Conservation (phyloP, 768 basidiomycete species). For the Tylopilus felleus region DNA sequence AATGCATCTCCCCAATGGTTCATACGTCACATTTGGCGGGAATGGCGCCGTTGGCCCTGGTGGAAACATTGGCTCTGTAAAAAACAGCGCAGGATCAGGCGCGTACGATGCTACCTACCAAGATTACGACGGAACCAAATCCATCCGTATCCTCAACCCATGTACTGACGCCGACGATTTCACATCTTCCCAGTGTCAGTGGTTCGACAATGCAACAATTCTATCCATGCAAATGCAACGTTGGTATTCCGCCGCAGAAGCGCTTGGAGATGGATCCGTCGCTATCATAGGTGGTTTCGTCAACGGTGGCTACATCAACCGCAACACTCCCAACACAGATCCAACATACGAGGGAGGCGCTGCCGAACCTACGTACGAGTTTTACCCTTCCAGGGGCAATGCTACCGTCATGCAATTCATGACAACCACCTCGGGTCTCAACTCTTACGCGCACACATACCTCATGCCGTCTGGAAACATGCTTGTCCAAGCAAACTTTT, state of each 20-base stretch:
- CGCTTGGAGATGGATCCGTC: conserved; percentile 72
- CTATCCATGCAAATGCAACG: conserved; percentile 66
- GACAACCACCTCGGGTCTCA: conserved; percentile 68
- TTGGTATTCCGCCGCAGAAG: conserved; percentile 78
- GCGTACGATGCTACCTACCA: conserved; percentile 64
- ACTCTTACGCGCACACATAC: conserved; percentile 72
- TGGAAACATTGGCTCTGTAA: conserved; percentile 53
- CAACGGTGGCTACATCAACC: conserved; percentile 76
- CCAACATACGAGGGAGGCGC: conserved; percentile 62
- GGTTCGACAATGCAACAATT: conserved; percentile 64
- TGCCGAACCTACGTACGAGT: conserved; percentile 81
- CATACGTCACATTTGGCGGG: conserved; percentile 72
- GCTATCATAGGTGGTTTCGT: conserved; percentile 80
- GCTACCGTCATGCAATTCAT: conserved; percentile 64
- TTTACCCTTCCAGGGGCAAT: conserved; percentile 62
- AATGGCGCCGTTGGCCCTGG: conserved; percentile 70
- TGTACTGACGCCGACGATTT: conserved; percentile 54
- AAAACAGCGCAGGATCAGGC: conserved; percentile 44
- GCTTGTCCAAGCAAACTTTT: conserved; percentile 77
- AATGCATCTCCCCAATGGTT: conserved; percentile 78
- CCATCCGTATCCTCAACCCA: conserved; percentile 80
- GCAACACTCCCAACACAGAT: conserved; percentile 67
- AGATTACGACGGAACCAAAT: conserved; percentile 75
- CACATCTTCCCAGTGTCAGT: conserved; percentile 51
- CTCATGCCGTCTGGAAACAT: conserved; percentile 74